Evolutionary conservation across 208 protist species (phyloP).

Genomic region (Crithidia mellificae): DNA sequence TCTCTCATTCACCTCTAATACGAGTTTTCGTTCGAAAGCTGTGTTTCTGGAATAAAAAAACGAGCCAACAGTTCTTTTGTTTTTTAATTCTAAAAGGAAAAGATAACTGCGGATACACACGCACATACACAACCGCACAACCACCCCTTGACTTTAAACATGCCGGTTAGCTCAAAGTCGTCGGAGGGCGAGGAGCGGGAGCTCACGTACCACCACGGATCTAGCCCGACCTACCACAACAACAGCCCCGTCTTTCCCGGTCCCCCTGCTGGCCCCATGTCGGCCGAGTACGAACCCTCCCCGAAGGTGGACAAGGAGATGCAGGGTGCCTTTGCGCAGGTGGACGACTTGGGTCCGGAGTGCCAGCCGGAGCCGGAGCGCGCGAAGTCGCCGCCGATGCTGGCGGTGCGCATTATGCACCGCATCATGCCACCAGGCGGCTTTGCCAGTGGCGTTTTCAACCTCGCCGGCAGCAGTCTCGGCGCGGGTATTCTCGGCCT

Average conservation of each 20-base stretch:
- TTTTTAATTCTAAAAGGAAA: background rate
- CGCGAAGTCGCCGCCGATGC: background rate
- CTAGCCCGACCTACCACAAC: conserved; percentile 11
- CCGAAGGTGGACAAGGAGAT: conserved; percentile 12
- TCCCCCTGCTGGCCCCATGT: background rate
- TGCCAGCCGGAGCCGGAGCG: background rate
- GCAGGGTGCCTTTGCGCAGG: conserved; percentile 9
- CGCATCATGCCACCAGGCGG: conserved; percentile 46
- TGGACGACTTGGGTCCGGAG: conserved; percentile 7
- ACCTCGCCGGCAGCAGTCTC: conserved; percentile 64
- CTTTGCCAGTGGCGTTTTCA: conserved; percentile 62
- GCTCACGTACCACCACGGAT: background rate
- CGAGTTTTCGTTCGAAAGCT: too few species aligned
- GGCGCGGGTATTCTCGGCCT: conserved; percentile 73
- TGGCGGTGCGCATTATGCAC: conserved; percentile 3
- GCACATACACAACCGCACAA: background rate
- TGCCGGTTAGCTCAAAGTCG: background rate
- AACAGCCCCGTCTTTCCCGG: background rate
- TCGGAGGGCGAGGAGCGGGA: background rate
- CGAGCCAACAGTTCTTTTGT: too few species aligned
- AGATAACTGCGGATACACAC: too few species aligned
- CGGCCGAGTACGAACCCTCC: conserved; percentile 2
- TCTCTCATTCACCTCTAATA: too few species aligned
- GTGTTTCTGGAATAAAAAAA: too few species aligned
- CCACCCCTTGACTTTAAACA: background rate